phyloP scores from a whole-genome alignment of 2,329 filamentous ascomycete species.

The Gremmenia infestans region DNA sequence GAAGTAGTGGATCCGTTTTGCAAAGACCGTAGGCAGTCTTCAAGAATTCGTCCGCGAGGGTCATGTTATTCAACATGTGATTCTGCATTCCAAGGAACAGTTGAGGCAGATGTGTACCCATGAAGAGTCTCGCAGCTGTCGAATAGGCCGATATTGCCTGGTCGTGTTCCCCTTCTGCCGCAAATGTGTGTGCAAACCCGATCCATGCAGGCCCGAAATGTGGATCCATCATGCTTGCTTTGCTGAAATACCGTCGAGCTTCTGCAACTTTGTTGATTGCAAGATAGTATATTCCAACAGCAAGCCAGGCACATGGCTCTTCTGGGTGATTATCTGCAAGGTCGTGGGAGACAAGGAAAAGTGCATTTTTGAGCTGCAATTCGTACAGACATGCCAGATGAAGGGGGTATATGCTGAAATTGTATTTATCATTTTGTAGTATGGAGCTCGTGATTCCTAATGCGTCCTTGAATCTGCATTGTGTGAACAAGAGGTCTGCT shows the following conservation, averaged over 20 bases:
- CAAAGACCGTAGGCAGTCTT: conserved; percentile 82
- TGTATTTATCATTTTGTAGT: conserved; percentile 78
- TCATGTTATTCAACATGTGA: conserved; percentile 91
- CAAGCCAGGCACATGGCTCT: conserved; percentile 88
- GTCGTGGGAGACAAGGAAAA: conserved; percentile 90
- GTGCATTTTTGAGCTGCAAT: conserved; percentile 76
- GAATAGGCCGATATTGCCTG: conserved; percentile 97
- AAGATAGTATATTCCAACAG: conserved; percentile 93
- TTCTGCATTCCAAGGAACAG: conserved; percentile 99
- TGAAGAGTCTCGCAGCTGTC: conserved; percentile 89
- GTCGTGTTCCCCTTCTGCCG: conserved; percentile 94
- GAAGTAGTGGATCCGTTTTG: conserved; percentile 77
- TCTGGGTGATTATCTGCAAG: conserved; percentile 87
- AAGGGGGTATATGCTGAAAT: conserved; percentile 82
- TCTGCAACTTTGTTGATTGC: conserved; percentile 85
- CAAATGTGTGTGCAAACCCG: conserved; percentile 96
- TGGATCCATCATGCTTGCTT: conserved; percentile 94
- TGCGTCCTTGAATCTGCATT: conserved; percentile 88
- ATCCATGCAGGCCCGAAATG: conserved; percentile 99
- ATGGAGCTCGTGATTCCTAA: conserved; percentile 79
- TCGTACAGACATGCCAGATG: conserved; percentile 90
- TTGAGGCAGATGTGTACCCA: conserved; percentile 92
- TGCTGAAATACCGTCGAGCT: conserved; percentile 92
- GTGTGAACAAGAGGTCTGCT: conserved; percentile 88
- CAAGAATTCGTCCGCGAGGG: conserved; percentile 87